These are phyloP conservation scores for Gastrolobium bilobum DNA, from an alignment of 306 rosid species.

Conservation along the genomic window DNA sequence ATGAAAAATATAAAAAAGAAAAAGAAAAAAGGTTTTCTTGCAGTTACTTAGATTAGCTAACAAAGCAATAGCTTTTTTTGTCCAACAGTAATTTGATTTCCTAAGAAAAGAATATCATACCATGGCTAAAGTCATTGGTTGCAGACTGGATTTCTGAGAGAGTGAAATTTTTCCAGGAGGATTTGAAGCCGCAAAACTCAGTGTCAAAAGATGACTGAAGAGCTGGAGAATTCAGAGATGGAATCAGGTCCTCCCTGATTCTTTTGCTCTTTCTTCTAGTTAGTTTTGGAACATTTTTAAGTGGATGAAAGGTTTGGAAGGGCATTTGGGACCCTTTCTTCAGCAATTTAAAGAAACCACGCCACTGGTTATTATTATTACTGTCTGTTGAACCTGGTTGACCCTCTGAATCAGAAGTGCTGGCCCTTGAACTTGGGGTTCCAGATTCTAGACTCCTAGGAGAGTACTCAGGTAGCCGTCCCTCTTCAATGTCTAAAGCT, in stretches of 20 bases:
- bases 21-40: background rate
- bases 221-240: slow-evolving; percentile 58
- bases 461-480: slow-evolving; percentile 46
- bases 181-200: slow-evolving; percentile 69
- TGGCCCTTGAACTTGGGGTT: slow-evolving; percentile 61
- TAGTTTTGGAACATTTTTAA: slow-evolving; percentile 64
- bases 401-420: slow-evolving; percentile 74
- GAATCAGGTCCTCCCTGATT: slow-evolving; percentile 72
- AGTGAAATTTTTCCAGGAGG: slow-evolving; percentile 87
- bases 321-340: slow-evolving; percentile 76
- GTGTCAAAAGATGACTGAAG: slow-evolving; percentile 59
- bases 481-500: slow-evolving; percentile 59
- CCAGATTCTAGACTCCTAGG: slow-evolving; percentile 61
- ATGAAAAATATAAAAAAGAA: background rate
- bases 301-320: slow-evolving; percentile 67
- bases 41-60: background rate
- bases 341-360: slow-evolving; percentile 68
- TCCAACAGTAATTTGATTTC: slow-evolving; percentile 22
- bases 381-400: slow-evolving; percentile 45
- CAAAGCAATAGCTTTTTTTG: background rate
- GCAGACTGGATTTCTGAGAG: slow-evolving; percentile 71
- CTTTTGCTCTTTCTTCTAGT: slow-evolving; percentile 81
- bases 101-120: slow-evolving; percentile 52
- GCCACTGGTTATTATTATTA: slow-evolving; percentile 54
- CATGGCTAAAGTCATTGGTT: slow-evolving; percentile 78